Conservation (phyloP, 495 filamentous ascomycete genomes). For the Trichoderma reesei region DNA sequence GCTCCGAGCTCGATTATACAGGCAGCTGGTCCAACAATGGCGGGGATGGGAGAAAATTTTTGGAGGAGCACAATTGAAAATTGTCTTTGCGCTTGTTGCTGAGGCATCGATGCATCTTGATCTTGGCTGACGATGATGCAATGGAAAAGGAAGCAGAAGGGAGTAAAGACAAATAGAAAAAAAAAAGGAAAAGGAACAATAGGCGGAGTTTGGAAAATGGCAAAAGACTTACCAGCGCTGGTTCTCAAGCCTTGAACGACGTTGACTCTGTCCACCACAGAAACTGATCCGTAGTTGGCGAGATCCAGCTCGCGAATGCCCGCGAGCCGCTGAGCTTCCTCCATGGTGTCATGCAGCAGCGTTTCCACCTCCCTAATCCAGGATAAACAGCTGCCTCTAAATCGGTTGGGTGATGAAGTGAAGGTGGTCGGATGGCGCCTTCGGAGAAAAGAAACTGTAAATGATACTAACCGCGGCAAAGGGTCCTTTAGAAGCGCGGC, state of each 20-base stretch:
- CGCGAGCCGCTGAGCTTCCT: constrained; percentile 22
- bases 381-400: constrained; percentile 1
- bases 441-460: constrained; percentile 12
- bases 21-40: neutral
- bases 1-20: neutral
- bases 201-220: constrained; percentile 1
- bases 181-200: constrained; percentile 10
- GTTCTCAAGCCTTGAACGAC: constrained; percentile 40
- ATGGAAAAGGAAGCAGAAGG: neutral
- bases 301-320: constrained; percentile 37
- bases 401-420: constrained; percentile 17
- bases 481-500: constrained; percentile 12
- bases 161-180: neutral
- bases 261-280: constrained; percentile 37
- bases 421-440: constrained; percentile 9
- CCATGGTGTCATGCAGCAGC: constrained; percentile 17
- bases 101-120: constrained; percentile 14
- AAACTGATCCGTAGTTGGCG: constrained; percentile 30
- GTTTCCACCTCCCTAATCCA: constrained; percentile 13
- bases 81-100: neutral
- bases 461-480: constrained; percentile 7
- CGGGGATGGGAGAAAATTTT: neutral
- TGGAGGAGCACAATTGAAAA: neutral
- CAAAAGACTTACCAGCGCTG: constrained; percentile 33
- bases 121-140: constrained; percentile 9